These are phyloP conservation scores for Penicillium pancosmium DNA, from an alignment of 495 filamentous ascomycete species.

Conservation along the genomic window DNA sequence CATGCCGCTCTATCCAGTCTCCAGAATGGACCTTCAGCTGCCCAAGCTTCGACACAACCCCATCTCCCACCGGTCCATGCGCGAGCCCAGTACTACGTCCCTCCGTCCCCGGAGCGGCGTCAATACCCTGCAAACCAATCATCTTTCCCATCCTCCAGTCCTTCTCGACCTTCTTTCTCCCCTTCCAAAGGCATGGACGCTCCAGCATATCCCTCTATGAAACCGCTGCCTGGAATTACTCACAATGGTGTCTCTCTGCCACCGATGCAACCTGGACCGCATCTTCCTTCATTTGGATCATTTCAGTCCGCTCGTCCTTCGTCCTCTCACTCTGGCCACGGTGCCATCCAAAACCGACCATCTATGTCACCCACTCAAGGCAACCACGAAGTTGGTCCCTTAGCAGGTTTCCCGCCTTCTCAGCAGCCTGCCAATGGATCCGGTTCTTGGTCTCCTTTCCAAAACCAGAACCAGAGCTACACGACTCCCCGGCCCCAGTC, in stretches of 20 bases:
- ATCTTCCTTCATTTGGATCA: slow-evolving; percentile 36
- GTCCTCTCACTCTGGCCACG: slow-evolving; percentile 49
- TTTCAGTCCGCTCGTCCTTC: slow-evolving; percentile 45
- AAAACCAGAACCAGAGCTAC: slow-evolving; percentile 28
- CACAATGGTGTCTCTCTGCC: slow-evolving; percentile 30
- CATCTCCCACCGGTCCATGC: slow-evolving; percentile 26
- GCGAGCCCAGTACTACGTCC: slow-evolving; percentile 37
- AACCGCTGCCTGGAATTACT: slow-evolving; percentile 20
- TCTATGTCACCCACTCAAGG: slow-evolving; percentile 56
- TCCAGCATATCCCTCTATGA: slow-evolving; percentile 20
- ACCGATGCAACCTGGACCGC: slow-evolving; percentile 35
- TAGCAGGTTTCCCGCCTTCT: slow-evolving; percentile 46
- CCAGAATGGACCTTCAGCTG: slow-evolving; percentile 21
- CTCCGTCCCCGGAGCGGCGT: slow-evolving; percentile 46
- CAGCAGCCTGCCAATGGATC: slow-evolving; percentile 30
- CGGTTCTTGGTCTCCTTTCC: slow-evolving; percentile 39
- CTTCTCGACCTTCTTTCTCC: slow-evolving; percentile 41
- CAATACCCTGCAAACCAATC: slow-evolving; percentile 29
- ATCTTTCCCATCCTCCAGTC: slow-evolving; percentile 32
- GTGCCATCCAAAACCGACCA: slow-evolving; percentile 46
- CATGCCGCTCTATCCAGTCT: slow-evolving; percentile 22
- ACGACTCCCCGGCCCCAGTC: slow-evolving; percentile 37
- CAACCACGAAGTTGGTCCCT: slow-evolving; percentile 48
- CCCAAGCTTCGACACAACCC: slow-evolving; percentile 20
- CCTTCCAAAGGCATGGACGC: slow-evolving; percentile 35